Evolutionary conservation across 2,329 filamentous ascomycete species (phyloP).

Genomic region (Neocatenulostroma microsporum): DNA sequence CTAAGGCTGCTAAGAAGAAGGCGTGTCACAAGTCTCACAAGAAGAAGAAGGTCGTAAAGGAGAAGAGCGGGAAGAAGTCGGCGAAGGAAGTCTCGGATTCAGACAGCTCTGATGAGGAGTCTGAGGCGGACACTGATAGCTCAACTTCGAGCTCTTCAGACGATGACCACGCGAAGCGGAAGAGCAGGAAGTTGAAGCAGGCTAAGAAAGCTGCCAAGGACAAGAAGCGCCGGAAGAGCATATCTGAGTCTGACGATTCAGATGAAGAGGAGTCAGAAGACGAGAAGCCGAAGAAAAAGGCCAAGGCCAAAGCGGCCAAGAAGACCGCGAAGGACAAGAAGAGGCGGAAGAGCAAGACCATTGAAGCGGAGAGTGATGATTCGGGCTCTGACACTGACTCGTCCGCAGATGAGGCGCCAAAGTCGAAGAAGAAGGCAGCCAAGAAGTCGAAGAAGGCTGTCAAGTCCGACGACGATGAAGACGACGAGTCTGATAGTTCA

Average conservation of each 20-base stretch:
- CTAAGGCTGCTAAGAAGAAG: no score
- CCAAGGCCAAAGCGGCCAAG: slow-evolving; percentile 14
- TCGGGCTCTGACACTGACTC: slow-evolving; percentile 16
- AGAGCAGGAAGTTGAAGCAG: slow-evolving; percentile 2
- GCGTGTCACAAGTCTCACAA: no score
- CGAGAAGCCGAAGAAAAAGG: slow-evolving; percentile 15
- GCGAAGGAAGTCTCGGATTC: slow-evolving; percentile 15
- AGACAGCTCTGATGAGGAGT: no score
- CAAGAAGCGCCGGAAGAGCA: slow-evolving; percentile 4
- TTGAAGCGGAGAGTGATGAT: slow-evolving; percentile 6
- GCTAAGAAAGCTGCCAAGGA: slow-evolving; percentile 5
- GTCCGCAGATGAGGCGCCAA: slow-evolving; percentile 15
- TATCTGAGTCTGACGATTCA: slow-evolving; percentile 10
- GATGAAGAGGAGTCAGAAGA: slow-evolving; percentile 20
- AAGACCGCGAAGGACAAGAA: slow-evolving; percentile 17
- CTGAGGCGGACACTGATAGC: slow-evolving; percentile 8
- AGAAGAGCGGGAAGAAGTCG: slow-evolving; percentile 5
- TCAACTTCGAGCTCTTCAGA: background rate
- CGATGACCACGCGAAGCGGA: background rate
- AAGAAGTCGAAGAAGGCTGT: slow-evolving; percentile 16
- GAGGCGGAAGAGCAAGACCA: slow-evolving; percentile 19
- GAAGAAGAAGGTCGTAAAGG: slow-evolving; percentile 15
- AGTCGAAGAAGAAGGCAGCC: slow-evolving; percentile 15
- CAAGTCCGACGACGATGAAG: slow-evolving; percentile 3
- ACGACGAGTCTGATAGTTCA: slow-evolving; percentile 1